A percentile compares a stretch with the other conserved stretches of the same genome.
These are phyloP conservation scores for Phaeophleospora eucalypticola DNA, from an alignment of 2,329 filamentous ascomycete species.

Conservation along the genomic window DNA sequence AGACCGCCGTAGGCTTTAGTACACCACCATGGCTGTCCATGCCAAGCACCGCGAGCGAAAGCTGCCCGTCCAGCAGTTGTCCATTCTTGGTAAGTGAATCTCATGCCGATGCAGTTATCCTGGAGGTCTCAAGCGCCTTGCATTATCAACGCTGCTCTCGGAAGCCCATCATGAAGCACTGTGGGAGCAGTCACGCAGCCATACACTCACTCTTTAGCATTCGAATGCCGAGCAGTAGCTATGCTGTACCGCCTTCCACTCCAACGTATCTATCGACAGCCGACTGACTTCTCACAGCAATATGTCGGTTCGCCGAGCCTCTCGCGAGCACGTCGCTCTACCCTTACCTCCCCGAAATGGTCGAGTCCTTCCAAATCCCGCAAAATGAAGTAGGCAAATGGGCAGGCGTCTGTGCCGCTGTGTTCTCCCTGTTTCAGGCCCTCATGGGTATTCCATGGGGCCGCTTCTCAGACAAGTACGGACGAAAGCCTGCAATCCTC, in stretches of 20 bases:
- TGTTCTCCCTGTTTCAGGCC: constrained; percentile 78
- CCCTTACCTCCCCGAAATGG: constrained; percentile 89
- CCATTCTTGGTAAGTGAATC: constrained; percentile 61
- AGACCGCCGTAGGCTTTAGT: neutral
- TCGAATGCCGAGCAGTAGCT: neutral
- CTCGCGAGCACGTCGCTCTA: constrained; percentile 90
- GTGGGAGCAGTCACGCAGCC: no score
- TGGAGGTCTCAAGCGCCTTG: no score
- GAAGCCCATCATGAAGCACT: no score
- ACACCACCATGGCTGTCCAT: constrained; percentile 10
- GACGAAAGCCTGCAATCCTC: constrained; percentile 78
- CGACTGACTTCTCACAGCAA: constrained; percentile 53
- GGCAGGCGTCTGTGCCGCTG: constrained; percentile 80
- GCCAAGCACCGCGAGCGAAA: constrained; percentile 40
- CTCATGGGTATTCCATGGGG: constrained; percentile 87
- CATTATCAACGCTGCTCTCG: no score
- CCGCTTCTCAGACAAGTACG: constrained; percentile 69
- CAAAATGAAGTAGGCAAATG: constrained; percentile 73
- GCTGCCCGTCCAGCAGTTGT: constrained; percentile 71
- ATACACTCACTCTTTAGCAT: no score
- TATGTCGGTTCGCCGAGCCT: constrained; percentile 88
- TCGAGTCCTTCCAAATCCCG: constrained; percentile 69
- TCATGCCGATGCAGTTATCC: no score
- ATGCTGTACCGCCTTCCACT: neutral
- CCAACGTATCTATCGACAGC: neutral